Evolutionary conservation across 2,329 filamentous ascomycete species (phyloP).

Genomic region (Talaromyces atroroseus): DNA sequence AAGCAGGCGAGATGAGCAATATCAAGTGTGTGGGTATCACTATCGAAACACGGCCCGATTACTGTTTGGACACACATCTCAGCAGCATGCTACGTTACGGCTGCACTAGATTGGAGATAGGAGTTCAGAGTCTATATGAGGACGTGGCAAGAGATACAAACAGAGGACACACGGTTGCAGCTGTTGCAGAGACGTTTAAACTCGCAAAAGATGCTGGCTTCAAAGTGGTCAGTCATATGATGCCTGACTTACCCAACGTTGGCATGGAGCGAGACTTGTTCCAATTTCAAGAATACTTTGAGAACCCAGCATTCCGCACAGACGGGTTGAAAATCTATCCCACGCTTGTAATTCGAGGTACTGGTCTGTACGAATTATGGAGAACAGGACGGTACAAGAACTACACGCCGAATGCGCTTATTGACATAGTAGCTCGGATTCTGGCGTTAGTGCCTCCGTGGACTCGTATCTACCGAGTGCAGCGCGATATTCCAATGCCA

Average conservation of each 20-base stretch:
- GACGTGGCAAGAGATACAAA: conserved; percentile 98
- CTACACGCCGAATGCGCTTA: conserved; percentile 93
- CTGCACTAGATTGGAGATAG: conserved; percentile 88
- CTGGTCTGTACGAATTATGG: conserved; percentile 95
- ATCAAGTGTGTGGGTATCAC: conserved; percentile 98
- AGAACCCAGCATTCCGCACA: conserved; percentile 91
- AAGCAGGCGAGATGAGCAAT: conserved; percentile 91
- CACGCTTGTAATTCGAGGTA: conserved; percentile 92
- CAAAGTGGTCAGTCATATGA: conserved; percentile 99
- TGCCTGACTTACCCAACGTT: conserved; percentile 96
- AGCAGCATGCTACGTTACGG: conserved; percentile 97
- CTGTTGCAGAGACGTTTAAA: conserved; percentile 94
- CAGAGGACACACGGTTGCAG: conserved; percentile 87
- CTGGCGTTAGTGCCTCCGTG: conserved; percentile 90
- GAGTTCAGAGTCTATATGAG: conserved; percentile 94
- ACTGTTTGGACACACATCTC: conserved; percentile 91
- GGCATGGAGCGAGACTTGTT: conserved; percentile 97
- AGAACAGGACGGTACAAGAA: conserved; percentile 96
- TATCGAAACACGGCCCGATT: conserved; percentile 94
- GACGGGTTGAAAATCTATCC: conserved; percentile 98
- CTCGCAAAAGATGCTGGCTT: conserved; percentile 97
- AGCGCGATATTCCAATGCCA: conserved; percentile 99
- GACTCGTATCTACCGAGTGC: conserved; percentile 97
- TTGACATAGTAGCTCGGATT: conserved; percentile 95
- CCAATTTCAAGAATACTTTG: conserved; percentile 96